These are phyloP conservation scores for Neopestalotiopsis clavispora DNA, from an alignment of 2,329 filamentous ascomycete species.

Conservation along the genomic window DNA sequence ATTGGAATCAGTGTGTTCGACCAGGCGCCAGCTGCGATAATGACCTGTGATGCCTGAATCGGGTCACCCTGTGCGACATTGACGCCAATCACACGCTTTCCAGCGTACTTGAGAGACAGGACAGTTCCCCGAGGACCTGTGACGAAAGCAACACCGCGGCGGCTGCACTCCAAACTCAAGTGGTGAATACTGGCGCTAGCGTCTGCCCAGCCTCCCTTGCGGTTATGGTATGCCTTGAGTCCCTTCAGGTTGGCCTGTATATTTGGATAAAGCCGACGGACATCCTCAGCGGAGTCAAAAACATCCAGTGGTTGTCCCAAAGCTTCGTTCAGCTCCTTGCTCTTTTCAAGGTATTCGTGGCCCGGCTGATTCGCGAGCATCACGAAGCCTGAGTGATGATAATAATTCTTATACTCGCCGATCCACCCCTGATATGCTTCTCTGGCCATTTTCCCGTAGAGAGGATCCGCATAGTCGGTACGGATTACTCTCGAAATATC, in stretches of 20 bases:
- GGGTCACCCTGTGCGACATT: not conserved
- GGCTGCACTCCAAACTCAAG: not conserved
- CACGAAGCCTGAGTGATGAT: conserved; percentile 3
- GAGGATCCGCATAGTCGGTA: conserved; percentile 7
- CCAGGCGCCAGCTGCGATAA: conserved; percentile 4
- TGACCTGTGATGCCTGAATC: conserved; percentile 3
- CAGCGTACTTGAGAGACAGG: not conserved
- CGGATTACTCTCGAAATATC: conserved; percentile 10
- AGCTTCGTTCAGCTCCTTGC: not conserved
- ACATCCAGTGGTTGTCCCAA: not conserved
- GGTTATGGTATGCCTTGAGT: conserved; percentile 11
- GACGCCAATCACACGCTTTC: conserved; percentile 3
- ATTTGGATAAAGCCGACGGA: not conserved
- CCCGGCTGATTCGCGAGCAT: not conserved
- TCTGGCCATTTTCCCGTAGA: conserved; percentile 1
- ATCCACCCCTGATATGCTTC: conserved; percentile 1
- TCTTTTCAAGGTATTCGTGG: conserved; percentile 1
- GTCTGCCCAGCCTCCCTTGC: not conserved
- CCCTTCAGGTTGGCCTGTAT: not conserved
- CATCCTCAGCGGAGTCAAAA: not conserved
- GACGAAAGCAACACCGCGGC: not conserved
- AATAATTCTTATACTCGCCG: not conserved
- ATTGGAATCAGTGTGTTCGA: not conserved
- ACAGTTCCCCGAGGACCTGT: not conserved
- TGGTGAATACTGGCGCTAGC: not conserved